Evolutionary conservation across 352 stramenopile species (phyloP).

Genomic region (Phytophthora meadii): DNA sequence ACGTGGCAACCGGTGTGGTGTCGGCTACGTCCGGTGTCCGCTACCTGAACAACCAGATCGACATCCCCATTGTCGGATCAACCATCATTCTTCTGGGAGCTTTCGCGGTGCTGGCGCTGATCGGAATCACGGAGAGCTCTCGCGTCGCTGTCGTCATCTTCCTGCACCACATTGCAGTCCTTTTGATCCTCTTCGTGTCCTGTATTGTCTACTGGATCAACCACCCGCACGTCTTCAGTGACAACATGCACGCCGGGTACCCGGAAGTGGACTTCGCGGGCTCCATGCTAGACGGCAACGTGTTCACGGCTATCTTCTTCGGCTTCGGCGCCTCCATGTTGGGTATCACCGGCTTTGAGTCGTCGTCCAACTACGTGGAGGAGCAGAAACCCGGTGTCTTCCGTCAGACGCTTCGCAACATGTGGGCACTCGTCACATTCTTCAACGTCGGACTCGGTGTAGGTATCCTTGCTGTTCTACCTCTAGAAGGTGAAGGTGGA

Average conservation of each 20-base stretch:
- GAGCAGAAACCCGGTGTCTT: slow-evolving; percentile 86
- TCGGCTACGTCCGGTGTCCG: slow-evolving; percentile 71
- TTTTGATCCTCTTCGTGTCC: slow-evolving; percentile 58
- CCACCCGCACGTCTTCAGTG: slow-evolving; percentile 60
- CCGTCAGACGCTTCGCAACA: slow-evolving; percentile 67
- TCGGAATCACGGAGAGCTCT: slow-evolving; percentile 86
- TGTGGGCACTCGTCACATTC: slow-evolving; percentile 82
- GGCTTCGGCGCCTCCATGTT: slow-evolving; percentile 81
- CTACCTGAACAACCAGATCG: slow-evolving; percentile 79
- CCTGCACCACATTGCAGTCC: slow-evolving; percentile 68
- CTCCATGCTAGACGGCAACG: slow-evolving; percentile 41
- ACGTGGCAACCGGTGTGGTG: slow-evolving; percentile 86
- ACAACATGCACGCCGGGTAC: slow-evolving; percentile 66
- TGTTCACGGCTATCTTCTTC: slow-evolving; percentile 69
- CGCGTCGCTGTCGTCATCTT: slow-evolving; percentile 83
- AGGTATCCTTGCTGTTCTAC: slow-evolving; percentile 77
- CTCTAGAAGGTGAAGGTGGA: slow-evolving; percentile 50
- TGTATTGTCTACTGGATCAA: slow-evolving; percentile 60
- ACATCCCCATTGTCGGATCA: slow-evolving; percentile 44
- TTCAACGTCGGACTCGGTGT: slow-evolving; percentile 85
- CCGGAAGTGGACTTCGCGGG: slow-evolving; percentile 66
- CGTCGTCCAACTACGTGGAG: slow-evolving; percentile 87
- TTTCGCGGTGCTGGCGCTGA: slow-evolving; percentile 71
- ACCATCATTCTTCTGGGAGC: slow-evolving; percentile 66
- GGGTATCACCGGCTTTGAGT: slow-evolving; percentile 90